Evolutionary conservation across 345 rosid genomes (phyloP).

Genomic region (Eucalyptus shirleyi): DNA sequence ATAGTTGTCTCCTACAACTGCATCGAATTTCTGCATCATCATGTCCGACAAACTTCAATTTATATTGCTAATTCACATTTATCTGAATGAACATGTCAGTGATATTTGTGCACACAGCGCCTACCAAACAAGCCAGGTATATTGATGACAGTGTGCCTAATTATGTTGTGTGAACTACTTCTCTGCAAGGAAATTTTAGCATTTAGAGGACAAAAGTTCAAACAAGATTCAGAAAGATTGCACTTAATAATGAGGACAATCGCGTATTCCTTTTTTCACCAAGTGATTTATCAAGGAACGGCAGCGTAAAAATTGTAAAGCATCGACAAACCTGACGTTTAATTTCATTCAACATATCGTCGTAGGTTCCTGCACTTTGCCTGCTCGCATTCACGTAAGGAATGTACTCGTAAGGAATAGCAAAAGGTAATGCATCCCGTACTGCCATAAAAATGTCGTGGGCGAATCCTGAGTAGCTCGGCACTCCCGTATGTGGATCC

Average conservation of each 20-base stretch:
- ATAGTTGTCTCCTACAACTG: conserved; percentile 64
- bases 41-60: background rate
- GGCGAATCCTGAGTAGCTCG: background rate
- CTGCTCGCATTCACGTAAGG: background rate
- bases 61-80: background rate
- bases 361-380: background rate
- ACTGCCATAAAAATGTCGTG: conserved; percentile 2
- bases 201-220: background rate
- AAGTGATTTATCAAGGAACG: background rate
- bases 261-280: background rate
- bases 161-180: background rate
- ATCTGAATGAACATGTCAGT: background rate
- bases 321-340: background rate
- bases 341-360: background rate
- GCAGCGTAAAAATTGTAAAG: background rate
- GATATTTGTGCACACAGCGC: background rate
- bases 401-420: background rate
- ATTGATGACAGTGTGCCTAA: background rate
- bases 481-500: background rate
- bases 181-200: background rate
- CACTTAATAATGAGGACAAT: background rate
- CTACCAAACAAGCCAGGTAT: background rate
- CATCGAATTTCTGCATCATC: conserved; percentile 29
- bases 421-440: background rate
- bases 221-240: background rate